These are phyloP conservation scores for Lactarius trivialis DNA, from an alignment of 768 basidiomycete species.

Conservation along the genomic window DNA sequence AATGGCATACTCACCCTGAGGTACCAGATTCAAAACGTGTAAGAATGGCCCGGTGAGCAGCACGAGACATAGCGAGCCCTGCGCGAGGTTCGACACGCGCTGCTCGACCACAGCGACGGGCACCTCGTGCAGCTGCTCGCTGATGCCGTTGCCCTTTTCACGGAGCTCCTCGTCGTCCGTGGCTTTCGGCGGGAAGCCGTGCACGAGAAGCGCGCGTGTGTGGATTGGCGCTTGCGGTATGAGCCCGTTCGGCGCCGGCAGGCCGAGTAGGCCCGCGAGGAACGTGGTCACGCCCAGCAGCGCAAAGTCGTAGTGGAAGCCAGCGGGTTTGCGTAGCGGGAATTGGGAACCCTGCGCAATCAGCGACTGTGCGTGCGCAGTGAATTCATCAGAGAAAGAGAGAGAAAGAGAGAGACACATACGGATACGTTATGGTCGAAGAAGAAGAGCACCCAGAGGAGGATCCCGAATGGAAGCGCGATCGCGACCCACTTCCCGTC, in stretches of 20 bases:
- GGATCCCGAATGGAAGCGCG: conserved; percentile 81
- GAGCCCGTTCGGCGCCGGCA: conserved; percentile 82
- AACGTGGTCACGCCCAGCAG: conserved; percentile 86
- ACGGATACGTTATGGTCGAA: conserved; percentile 94
- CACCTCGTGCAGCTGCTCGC: conserved; percentile 36
- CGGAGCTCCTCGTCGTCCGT: conserved; percentile 32
- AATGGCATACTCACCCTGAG: conserved; percentile 35
- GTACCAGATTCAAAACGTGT: conserved; percentile 71
- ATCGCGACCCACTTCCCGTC: conserved; percentile 86
- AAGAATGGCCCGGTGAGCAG: conserved; percentile 79
- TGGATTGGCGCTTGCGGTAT: conserved; percentile 93
- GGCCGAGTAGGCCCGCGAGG: conserved; percentile 76
- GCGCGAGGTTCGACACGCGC: conserved; percentile 83
- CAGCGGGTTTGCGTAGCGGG: conserved; percentile 84
- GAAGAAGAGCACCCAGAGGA: conserved; percentile 89
- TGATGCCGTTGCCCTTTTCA: conserved; percentile 20
- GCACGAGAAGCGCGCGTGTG: conserved; percentile 70
- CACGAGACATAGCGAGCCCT: conserved; percentile 73
- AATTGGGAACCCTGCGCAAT: conserved; percentile 90
- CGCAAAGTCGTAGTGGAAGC: conserved; percentile 87
- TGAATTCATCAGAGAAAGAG: neutral
- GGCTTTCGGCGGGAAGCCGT: conserved; percentile 40
- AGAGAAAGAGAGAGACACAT: conserved; percentile 26
- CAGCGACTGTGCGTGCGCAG: conserved; percentile 49
- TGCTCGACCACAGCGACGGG: conserved; percentile 83